Percentiles rank a stretch among this genome's conserved stretches.
Evolutionary conservation across 768 basidiomycete species (phyloP).

Genomic region (Hericium coralloides): DNA sequence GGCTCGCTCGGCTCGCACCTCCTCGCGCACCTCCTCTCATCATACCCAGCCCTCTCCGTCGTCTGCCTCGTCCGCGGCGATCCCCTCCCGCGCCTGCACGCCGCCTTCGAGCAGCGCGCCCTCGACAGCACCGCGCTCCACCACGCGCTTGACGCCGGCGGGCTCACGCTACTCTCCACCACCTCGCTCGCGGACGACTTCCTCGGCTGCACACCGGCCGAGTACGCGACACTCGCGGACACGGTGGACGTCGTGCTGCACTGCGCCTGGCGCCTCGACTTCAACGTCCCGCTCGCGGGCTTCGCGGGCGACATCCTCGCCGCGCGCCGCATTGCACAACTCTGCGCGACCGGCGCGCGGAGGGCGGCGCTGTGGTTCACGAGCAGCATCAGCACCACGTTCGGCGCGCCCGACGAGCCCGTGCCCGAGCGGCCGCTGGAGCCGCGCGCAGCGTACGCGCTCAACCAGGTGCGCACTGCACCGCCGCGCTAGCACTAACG

Average conservation of each 20-base stretch:
- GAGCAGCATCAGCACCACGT: background rate
- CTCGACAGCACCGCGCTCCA: background rate
- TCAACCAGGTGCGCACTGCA: background rate
- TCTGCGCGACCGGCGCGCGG: background rate
- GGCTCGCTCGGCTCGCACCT: slow-evolving; percentile 1
- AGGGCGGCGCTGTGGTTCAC: background rate
- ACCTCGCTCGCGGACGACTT: background rate
- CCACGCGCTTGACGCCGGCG: background rate
- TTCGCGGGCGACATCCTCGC: background rate
- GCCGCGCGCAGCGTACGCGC: background rate
- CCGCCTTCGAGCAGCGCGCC: background rate
- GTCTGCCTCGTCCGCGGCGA: background rate
- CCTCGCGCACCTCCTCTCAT: background rate
- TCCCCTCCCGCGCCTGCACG: background rate
- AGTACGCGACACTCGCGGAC: background rate
- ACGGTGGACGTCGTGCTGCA: background rate
- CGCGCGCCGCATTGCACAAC: background rate
- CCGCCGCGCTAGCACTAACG: background rate
- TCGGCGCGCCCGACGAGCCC: background rate
- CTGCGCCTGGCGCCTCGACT: background rate
- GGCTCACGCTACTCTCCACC: background rate
- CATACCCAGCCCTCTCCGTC: background rate
- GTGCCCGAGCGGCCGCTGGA: slow-evolving; percentile 1
- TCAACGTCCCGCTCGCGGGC: slow-evolving; percentile 1
- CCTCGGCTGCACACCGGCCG: background rate